These are phyloP conservation scores for Mortierella sp. DNA, from an alignment of 371 early-diverging fungal species.

Conservation along the genomic window DNA sequence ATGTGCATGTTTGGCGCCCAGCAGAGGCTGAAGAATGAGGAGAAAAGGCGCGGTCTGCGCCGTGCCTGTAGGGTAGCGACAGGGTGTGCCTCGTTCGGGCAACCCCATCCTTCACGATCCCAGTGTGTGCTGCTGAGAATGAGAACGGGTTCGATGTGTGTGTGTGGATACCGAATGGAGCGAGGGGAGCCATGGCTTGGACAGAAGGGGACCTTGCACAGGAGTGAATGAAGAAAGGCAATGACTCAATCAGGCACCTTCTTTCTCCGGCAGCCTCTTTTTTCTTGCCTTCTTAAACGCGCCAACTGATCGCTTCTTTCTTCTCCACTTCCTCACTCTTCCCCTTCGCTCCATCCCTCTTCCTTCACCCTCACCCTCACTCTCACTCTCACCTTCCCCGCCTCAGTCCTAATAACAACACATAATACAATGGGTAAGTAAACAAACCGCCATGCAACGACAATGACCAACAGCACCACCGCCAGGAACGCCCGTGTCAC, in stretches of 20 bases:
- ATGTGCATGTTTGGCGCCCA: background rate
- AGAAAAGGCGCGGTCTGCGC: background rate
- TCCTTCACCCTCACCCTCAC: too few species aligned
- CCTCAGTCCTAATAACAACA: slow-evolving; percentile 2
- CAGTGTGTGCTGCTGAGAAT: background rate
- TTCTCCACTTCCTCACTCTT: background rate
- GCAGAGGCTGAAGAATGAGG: background rate
- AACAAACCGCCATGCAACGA: background rate
- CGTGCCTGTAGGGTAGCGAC: background rate
- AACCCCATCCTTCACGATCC: background rate
- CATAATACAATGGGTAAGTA: slow-evolving; percentile 1
- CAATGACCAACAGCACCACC: background rate
- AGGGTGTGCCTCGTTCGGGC: background rate
- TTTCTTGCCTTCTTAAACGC: background rate
- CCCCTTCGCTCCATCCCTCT: background rate
- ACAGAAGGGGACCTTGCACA: background rate
- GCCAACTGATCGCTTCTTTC: slow-evolving; percentile 1
- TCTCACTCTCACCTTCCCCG: background rate
- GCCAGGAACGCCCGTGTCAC: background rate
- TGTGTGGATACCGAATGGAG: background rate
- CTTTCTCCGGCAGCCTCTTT: background rate
- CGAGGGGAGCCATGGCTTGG: background rate
- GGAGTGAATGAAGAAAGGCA: background rate
- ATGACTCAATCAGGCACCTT: background rate
- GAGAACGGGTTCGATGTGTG: background rate